These are phyloP conservation scores for Candida nitratophila DNA, from an alignment of 805 yeast species.

Conservation along the genomic window DNA sequence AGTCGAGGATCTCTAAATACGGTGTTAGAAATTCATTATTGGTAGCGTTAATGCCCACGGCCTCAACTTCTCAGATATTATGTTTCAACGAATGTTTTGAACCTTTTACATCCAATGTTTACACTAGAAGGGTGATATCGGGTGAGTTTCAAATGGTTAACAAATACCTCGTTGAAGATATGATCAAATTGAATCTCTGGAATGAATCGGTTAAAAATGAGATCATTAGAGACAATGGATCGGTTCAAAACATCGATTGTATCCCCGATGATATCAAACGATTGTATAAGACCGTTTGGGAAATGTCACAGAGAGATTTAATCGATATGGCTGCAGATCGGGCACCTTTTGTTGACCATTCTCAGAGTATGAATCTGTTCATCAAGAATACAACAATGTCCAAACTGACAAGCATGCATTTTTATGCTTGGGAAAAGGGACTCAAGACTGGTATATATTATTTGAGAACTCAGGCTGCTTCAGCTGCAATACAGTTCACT, in stretches of 20 bases:
- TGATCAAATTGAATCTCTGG: slow-evolving; percentile 82
- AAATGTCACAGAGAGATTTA: slow-evolving; percentile 75
- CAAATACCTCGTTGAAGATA: slow-evolving; percentile 75
- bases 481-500: slow-evolving; percentile 93
- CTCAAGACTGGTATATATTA: slow-evolving; percentile 98
- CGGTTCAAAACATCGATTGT: slow-evolving; percentile 66
- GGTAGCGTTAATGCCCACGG: slow-evolving; percentile 97
- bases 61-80: slow-evolving; percentile 91
- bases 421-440: slow-evolving; percentile 98
- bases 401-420: slow-evolving; percentile 95
- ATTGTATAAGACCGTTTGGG: slow-evolving; percentile 96
- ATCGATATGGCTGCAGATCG: slow-evolving; percentile 84
- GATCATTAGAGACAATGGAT: slow-evolving; percentile 73
- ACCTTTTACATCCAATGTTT: slow-evolving; percentile 90
- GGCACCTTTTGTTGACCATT: slow-evolving; percentile 76
- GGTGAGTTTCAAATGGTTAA: slow-evolving; percentile 94
- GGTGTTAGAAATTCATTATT: slow-evolving; percentile 85
- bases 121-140: slow-evolving; percentile 82
- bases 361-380: slow-evolving; percentile 88
- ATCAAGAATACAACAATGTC: slow-evolving; percentile 91
- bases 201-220: slow-evolving; percentile 67
- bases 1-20: slow-evolving; percentile 45
- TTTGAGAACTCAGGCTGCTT: slow-evolving; percentile 94
- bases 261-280: slow-evolving; percentile 71
- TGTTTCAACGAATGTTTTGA: slow-evolving; percentile 96